Percentiles rank a stretch among this genome's conserved stretches.
These are phyloP conservation scores for Mortierella sp. DNA, from an alignment of 371 early-diverging fungal genomes.

Conservation along the genomic window DNA sequence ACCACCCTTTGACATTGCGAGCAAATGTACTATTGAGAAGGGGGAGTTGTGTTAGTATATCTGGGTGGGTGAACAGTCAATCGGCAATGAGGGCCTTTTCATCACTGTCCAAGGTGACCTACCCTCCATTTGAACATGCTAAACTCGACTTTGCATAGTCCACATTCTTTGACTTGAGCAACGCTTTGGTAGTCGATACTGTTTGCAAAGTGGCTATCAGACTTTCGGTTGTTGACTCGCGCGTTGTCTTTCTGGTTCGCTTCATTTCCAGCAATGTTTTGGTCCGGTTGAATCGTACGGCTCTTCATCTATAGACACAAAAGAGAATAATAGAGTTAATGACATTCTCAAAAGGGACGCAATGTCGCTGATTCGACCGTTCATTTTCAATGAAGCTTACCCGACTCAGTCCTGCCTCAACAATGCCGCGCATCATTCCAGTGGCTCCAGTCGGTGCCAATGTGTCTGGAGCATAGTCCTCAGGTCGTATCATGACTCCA, in stretches of 20 bases:
- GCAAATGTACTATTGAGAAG: constrained; percentile 54
- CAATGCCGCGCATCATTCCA: constrained; percentile 52
- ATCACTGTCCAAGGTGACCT: no score
- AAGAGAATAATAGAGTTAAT: not conserved
- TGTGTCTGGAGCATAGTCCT: constrained; percentile 22
- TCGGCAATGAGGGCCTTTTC: no score
- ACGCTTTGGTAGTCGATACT: constrained; percentile 29
- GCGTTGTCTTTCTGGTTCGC: constrained; percentile 1
- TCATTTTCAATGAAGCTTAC: constrained; percentile 28
- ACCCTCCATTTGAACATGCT: constrained; percentile 52
- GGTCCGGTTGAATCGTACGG: constrained; percentile 11
- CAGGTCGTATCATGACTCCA: constrained; percentile 24
- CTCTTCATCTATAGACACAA: constrained; percentile 40
- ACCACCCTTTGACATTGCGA: constrained; percentile 58
- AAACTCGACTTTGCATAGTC: constrained; percentile 59
- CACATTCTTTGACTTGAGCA: constrained; percentile 44
- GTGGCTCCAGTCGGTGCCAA: constrained; percentile 21
- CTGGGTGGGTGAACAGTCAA: no score
- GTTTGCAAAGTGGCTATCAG: constrained; percentile 28
- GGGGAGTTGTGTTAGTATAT: not conserved
- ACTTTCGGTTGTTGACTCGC: constrained; percentile 43
- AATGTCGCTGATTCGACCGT: no score
- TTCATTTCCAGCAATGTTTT: not conserved
- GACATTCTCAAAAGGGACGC: not conserved
- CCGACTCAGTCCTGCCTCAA: constrained; percentile 43